Evolutionary conservation across 2,329 filamentous ascomycete species (phyloP), one percentile per base, ranked within the genome.

Genomic region (Penicillium janthinellum): DNA sequence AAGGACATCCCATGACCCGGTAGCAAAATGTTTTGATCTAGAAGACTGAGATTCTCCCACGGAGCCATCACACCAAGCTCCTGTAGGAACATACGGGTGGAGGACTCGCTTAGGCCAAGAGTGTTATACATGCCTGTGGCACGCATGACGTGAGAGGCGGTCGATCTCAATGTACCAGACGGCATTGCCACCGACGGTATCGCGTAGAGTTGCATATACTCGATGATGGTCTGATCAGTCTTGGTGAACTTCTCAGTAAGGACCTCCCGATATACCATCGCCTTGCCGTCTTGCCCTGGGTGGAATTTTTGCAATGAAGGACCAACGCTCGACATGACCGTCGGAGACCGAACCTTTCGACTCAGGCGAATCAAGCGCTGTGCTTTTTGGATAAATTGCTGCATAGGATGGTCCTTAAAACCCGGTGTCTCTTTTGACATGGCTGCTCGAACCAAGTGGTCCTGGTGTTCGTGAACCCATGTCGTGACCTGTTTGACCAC

Each of bases 41-140:
- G 81, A 0, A 83, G 71, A 15, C 77, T 68, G 15, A 81, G 73
- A 61, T 87, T 86, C 63, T 85, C 83, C 77, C 82, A 85, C 0
- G 86, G 86, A 8, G 81, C 70, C n/a, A 87, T 72, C 0, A 85
- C 83, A 1, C 86, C 86, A 22, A 88, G 74, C 65, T 89, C 86
- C 66, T 88, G 85, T 31, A 89, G 69, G 54, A 88, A 82, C 15
- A 85, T 64, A 51, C 75, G 75, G 38, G 81, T 79, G 37, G 81
- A 77, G 7, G 66, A 63, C 14, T 71, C 59, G 44, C 70, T 71
- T 17, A 81, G 65, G 14, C 70, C 71, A 38, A 80, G 67, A 28
- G 71, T 73, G 31, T 76, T 75, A 70, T 89, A 89, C 71, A 85
- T 79, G 3, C 82, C 84, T 0, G 81, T 83, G 2, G 83, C 81